Conservation (phyloP, 2,329 filamentous ascomycete genomes). For the Lasiodiplodia theobromae region DNA sequence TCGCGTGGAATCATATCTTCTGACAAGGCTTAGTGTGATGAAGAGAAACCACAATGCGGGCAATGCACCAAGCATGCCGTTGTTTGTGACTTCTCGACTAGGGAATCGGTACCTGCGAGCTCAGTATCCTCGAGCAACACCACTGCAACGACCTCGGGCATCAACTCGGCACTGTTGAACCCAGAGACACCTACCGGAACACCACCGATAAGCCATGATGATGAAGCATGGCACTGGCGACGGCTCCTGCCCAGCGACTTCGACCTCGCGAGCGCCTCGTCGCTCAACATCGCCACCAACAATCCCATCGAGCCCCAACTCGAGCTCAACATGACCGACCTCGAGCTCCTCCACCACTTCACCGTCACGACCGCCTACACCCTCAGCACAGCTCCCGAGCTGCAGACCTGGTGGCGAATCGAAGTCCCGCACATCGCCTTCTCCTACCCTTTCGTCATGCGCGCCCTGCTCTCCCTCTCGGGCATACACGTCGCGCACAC, state of each 20-base stretch:
- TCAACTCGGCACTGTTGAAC: constrained; percentile 7
- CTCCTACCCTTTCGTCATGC: constrained; percentile 52
- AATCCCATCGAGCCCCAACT: background rate
- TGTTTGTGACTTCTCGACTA: constrained; percentile 36
- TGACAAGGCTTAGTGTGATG: constrained; percentile 38
- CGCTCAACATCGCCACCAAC: background rate
- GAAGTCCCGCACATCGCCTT: constrained; percentile 46
- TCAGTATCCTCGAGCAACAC: constrained; percentile 14
- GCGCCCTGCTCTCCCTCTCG: constrained; percentile 53
- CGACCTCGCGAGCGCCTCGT: background rate
- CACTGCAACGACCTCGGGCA: background rate
- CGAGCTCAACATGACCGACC: constrained; percentile 30
- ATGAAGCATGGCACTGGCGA: background rate
- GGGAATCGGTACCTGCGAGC: background rate
- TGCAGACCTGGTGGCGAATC: constrained; percentile 35
- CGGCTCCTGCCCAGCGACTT: background rate
- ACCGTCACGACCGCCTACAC: constrained; percentile 38
- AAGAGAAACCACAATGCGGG: constrained; percentile 39
- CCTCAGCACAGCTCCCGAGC: constrained; percentile 33
- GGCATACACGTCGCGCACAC: constrained; percentile 52
- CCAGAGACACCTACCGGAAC: background rate
- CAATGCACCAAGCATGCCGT: constrained; percentile 42
- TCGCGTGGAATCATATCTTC: background rate
- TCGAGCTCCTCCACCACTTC: constrained; percentile 44
- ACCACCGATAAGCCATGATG: background rate